These are phyloP conservation scores for Taiozyma sp. DNA, from an alignment of 1,139 yeast genomes.

Conservation along the genomic window DNA sequence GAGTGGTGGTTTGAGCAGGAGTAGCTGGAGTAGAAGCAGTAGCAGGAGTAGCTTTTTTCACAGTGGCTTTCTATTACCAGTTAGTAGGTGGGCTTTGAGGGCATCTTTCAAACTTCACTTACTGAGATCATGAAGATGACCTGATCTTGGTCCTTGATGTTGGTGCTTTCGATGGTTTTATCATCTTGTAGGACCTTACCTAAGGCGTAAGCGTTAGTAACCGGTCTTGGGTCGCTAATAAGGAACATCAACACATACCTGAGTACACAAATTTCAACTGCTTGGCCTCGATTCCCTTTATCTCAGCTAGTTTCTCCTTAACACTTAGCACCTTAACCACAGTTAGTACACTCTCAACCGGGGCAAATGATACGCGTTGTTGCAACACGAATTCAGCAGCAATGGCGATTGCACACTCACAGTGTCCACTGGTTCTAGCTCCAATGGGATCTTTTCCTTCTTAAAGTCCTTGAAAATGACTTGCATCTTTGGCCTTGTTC, in stretches of 20 bases:
- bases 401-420: conserved; percentile 35
- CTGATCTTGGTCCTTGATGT: conserved; percentile 84
- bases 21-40: conserved; percentile 9
- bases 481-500: conserved; percentile 45
- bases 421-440: conserved; percentile 63
- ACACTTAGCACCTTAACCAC: conserved; percentile 48
- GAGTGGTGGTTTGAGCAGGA: conserved; percentile 15
- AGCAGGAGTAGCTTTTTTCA: conserved; percentile 14
- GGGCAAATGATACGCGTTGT: conserved; percentile 2
- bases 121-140: conserved; percentile 85
- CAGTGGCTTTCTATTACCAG: conserved; percentile 8
- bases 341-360: not conserved
- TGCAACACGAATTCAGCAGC: not conserved
- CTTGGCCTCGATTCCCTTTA: conserved; percentile 62
- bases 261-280: conserved; percentile 90
- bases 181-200: conserved; percentile 83
- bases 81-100: not conserved
- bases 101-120: conserved; percentile 1
- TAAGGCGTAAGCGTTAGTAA: conserved; percentile 1
- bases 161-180: conserved; percentile 63
- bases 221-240: not conserved
- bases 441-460: conserved; percentile 81
- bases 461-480: conserved; percentile 86
- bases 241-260: conserved; percentile 35
- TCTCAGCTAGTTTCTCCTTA: conserved; percentile 67